Percentiles rank a stretch among this genome's conserved stretches.
These are phyloP conservation scores for Fusarium acutatum DNA, from an alignment of 2,329 filamentous ascomycete species.

Conservation along the genomic window DNA sequence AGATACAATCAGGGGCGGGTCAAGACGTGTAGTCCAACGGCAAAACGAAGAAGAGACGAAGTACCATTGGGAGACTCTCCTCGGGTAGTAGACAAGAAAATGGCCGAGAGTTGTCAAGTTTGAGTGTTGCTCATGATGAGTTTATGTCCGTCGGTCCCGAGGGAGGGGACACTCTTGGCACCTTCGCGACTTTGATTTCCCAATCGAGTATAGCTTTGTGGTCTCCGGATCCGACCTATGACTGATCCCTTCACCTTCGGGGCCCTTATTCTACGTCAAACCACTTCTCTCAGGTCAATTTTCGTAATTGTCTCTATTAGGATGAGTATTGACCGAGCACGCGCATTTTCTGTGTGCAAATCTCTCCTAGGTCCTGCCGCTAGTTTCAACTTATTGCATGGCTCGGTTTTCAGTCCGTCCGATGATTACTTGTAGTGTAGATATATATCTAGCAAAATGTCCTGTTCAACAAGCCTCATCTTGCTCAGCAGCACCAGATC, in stretches of 20 bases:
- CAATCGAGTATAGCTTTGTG: constrained; percentile 31
- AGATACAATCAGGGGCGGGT: neutral
- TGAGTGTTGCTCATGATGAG: constrained; percentile 7
- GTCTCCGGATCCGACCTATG: constrained; percentile 32
- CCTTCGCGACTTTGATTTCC: constrained; percentile 9
- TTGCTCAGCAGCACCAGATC: neutral
- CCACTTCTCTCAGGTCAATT: constrained; percentile 1
- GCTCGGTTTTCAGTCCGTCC: constrained; percentile 18
- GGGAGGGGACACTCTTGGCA: constrained; percentile 12
- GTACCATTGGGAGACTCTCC: neutral
- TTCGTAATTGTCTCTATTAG: neutral
- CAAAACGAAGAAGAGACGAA: neutral
- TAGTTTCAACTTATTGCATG: constrained; percentile 2
- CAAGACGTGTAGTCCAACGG: neutral
- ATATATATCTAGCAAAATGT: constrained; percentile 26
- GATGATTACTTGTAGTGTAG: constrained; percentile 12
- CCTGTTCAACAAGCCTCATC: constrained; percentile 5
- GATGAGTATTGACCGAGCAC: constrained; percentile 5
- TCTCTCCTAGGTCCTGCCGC: neutral
- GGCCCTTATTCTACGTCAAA: constrained; percentile 7
- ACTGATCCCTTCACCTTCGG: constrained; percentile 7
- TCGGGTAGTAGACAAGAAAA: constrained; percentile 4
- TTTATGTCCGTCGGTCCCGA: constrained; percentile 40
- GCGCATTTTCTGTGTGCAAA: neutral
- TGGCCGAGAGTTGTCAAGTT: constrained; percentile 10